These are phyloP conservation scores for Dictyostelium brefeldianum DNA, from an alignment of 78 protist genomes.

Conservation along the genomic window DNA sequence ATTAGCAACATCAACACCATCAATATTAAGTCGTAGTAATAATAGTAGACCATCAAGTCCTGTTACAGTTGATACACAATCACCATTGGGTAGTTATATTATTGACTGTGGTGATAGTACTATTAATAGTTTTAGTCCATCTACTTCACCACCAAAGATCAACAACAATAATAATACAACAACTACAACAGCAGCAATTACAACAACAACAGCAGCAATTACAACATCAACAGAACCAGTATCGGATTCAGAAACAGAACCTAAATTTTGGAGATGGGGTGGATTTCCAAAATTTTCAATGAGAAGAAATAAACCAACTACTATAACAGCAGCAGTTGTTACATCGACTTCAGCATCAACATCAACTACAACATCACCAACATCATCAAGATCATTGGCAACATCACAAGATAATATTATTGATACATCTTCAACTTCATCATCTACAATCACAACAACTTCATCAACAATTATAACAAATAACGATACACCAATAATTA, in stretches of 20 bases:
- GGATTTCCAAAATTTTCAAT: slow-evolving; percentile 59
- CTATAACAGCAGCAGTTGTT: slow-evolving; percentile 1
- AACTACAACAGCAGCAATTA: background rate
- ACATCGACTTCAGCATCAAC: background rate
- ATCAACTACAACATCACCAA: slow-evolving; percentile 16
- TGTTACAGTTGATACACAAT: slow-evolving; percentile 45
- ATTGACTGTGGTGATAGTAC: slow-evolving; percentile 38
- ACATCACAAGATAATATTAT: background rate
- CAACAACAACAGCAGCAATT: background rate
- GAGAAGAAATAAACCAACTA: slow-evolving; percentile 18
- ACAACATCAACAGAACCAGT: background rate
- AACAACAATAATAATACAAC: background rate
- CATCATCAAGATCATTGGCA: slow-evolving; percentile 20
- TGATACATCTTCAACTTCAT: background rate
- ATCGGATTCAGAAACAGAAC: slow-evolving; percentile 68
- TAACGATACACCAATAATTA: background rate
- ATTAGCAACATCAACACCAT: background rate
- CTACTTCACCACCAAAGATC: slow-evolving; percentile 21
- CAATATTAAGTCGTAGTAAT: background rate
- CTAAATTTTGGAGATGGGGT: slow-evolving; percentile 77
- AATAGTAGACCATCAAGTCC: slow-evolving; percentile 13
- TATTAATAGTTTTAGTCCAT: slow-evolving; percentile 17
- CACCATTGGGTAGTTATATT: slow-evolving; percentile 66
- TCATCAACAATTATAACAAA: background rate
- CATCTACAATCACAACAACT: slow-evolving; percentile 11